Evolutionary conservation across 176 grass and related monocot species (phyloP), one percentile per base, ranked within the genome.

Genomic region (Leersia perrieri): DNA sequence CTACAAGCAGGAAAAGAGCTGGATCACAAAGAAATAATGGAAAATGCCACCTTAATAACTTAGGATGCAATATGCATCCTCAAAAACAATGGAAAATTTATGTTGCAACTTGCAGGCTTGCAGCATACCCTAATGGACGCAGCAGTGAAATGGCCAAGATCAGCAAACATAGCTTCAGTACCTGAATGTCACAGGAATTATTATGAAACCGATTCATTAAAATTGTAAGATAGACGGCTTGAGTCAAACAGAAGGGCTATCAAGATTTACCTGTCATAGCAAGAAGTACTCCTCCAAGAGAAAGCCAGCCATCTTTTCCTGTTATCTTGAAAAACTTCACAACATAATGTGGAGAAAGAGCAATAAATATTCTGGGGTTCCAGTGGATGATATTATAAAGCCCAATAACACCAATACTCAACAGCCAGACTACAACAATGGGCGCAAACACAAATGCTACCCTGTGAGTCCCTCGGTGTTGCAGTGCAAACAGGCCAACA

Each of bases 151-250:
- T 92, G 93, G 44, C 93, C 90, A 69, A 92, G 93, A 90, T 96
- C 93, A 1, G 93, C 90, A 63, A 96, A 92, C 90, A 96, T 92
- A 68, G 93, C 93, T 79, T 96, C 93, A 36, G 88, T 90, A 77
- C 93, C 93, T 96, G 60, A 40, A 80, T 35, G 15, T 69, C 22
- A 64, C 29, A 66, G 16, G 74, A 63, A 33, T 64, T 67, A 4
- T 2, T 81, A 57, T 80, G 41, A 63, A 62, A 61, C 1, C 45
- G 76, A 60, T 85, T 76, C 38, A 77, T 7, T 85, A 10, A 32
- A 33, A 68, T 31, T 38, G 75, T 70, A 82, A 70, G 12, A 62
- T 39, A 31, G 40, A 33, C 16, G 11, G 42, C 33, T 58, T 63
- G 41, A 51, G 3, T 1, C 31, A 35, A 5, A 81, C 42, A 79